Evolutionary conservation across 2,329 filamentous ascomycete species (phyloP), one percentile per base, ranked within the genome.

Genomic region (Claviceps capensis): DNA sequence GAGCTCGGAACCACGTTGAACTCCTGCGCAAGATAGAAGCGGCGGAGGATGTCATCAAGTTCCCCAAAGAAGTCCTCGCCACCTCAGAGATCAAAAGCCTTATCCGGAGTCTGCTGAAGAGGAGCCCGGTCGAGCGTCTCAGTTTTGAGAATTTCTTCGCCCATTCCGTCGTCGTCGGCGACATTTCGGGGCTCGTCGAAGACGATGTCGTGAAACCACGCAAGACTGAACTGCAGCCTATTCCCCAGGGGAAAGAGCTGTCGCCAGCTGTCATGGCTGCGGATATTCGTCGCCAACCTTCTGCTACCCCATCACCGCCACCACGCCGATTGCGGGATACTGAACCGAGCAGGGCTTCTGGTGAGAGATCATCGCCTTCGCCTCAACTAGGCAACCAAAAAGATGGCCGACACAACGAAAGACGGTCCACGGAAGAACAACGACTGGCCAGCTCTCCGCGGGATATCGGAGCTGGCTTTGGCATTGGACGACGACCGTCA

Each of bases 1-100:
- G 88, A 58, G 93, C 93, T 36, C 82, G 81, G 52, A 97, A 98
- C 63, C 93, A 98, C 63, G 90, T 98, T 42, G 93, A 98, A 65
- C 73, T 98, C 38, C 76, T 97, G 44, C 82, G 88, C 55, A 93
- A 86, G 71, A 98, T 98, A 57, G 91, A 97, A 66, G 84, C 84
- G 54, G 83, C 85, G 17, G 85, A 94, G 56, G 91, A 97, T 64
- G 75, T 80, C 56, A 94, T 97, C 67, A 82, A 78, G 57, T 97
- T 97, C 59, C 81, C 85, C 0, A 79, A 81, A 59, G 86, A 89
- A 48, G 78, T 81, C 36, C 72, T 78, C 48, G 79, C 87, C 54
- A 91, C 81, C 58, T 69, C 82, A 47, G 84, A 86, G 9, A 81
- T 96, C 70, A 95, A 95, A 67, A 74, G 77, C 22, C 72, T 96